A percentile compares a stretch with the other conserved stretches of the same genome.
These are phyloP conservation scores for Pseudogymnoascus sp. DNA, from an alignment of 2,329 filamentous ascomycete species.

Conservation along the genomic window DNA sequence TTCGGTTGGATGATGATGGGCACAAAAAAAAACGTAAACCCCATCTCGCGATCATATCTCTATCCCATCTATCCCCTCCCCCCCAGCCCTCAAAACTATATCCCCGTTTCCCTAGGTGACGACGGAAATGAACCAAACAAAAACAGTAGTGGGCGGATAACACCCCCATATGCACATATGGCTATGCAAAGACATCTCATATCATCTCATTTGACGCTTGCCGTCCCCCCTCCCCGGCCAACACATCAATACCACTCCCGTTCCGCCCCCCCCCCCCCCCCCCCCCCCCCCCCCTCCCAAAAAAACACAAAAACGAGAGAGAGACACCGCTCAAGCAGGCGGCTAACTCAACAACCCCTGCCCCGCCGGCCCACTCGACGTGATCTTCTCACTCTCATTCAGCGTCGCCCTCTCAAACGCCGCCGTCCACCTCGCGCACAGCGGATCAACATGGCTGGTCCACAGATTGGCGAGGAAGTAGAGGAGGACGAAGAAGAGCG, in stretches of 20 bases:
- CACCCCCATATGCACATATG: background rate
- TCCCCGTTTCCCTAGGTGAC: background rate
- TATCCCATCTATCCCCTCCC: background rate
- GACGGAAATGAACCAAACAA: background rate
- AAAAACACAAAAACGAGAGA: background rate
- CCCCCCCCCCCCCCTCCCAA: background rate
- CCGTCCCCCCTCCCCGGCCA: background rate
- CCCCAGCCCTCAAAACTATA: background rate
- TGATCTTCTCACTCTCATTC: slow-evolving; percentile 7
- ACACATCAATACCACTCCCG: background rate
- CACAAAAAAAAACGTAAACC: background rate
- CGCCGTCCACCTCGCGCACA: slow-evolving; percentile 38
- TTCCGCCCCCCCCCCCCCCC: background rate
- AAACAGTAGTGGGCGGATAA: background rate
- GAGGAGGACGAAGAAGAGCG: slow-evolving; percentile 39
- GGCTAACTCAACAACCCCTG: background rate
- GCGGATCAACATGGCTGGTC: slow-evolving; percentile 46
- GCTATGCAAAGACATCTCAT: background rate
- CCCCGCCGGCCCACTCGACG: background rate
- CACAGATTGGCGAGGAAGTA: slow-evolving; percentile 40
- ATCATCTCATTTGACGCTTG: background rate
- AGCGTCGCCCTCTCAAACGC: slow-evolving; percentile 21
- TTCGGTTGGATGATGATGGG: background rate
- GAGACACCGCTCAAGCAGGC: background rate
- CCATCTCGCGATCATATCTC: background rate